phyloP scores from a whole-genome alignment of 495 filamentous ascomycete species.

The Penicillium ucsense region DNA sequence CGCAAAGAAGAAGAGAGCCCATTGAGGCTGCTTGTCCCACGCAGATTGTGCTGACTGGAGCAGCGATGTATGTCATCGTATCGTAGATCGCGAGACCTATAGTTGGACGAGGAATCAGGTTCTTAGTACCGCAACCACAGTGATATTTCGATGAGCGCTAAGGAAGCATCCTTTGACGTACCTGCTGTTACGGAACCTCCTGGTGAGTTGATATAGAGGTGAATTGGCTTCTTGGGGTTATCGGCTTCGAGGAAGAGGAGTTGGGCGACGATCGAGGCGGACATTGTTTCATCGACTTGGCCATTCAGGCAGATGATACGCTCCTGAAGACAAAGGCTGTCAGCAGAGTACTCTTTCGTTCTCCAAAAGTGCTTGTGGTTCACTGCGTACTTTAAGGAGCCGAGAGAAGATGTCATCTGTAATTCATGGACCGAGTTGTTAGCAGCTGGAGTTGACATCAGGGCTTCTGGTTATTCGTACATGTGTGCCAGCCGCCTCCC shows the following conservation, averaged over 20 bases:
- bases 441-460: background rate
- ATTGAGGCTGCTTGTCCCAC: slow-evolving; percentile 91
- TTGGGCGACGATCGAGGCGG: slow-evolving; percentile 87
- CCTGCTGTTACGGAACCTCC: slow-evolving; percentile 90
- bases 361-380: background rate
- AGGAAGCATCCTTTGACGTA: slow-evolving; percentile 9
- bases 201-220: slow-evolving; percentile 95
- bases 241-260: slow-evolving; percentile 97
- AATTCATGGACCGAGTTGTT: slow-evolving; percentile 11
- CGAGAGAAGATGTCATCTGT: slow-evolving; percentile 79
- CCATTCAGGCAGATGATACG: slow-evolving; percentile 95
- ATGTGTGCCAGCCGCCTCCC: slow-evolving; percentile 86
- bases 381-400: slow-evolving; percentile 52
- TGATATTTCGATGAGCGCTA: background rate
- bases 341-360: too few species aligned
- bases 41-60: slow-evolving; percentile 88
- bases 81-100: slow-evolving; percentile 90
- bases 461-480: slow-evolving; percentile 34
- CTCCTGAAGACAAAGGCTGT: slow-evolving; percentile 43
- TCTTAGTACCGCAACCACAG: background rate
- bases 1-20: slow-evolving; percentile 81
- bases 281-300: slow-evolving; percentile 76
- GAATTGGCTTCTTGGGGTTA: slow-evolving; percentile 85
- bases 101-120: background rate
- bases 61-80: slow-evolving; percentile 94